These are phyloP conservation scores for Alectoria sarmentosa DNA, from an alignment of 495 filamentous ascomycete species.

Conservation along the genomic window DNA sequence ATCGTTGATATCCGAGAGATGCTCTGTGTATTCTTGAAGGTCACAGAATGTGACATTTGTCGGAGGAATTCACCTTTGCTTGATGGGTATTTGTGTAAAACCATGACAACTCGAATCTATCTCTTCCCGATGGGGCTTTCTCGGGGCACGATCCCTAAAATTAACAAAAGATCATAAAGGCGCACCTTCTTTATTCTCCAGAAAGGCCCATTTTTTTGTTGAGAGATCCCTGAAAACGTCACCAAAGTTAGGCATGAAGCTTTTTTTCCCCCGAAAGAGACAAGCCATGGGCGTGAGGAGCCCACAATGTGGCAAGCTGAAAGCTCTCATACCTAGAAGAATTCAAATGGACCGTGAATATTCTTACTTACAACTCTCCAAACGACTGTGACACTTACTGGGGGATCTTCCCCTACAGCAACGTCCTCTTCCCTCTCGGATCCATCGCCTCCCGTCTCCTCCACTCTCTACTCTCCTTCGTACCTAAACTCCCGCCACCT, in stretches of 20 bases:
- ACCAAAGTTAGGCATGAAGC: too few relatives aligned
- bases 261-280: neutral
- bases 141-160: too few relatives aligned
- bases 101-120: too few relatives aligned
- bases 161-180: too few relatives aligned
- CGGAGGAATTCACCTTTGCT: too few relatives aligned
- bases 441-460: constrained; percentile 75
- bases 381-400: neutral
- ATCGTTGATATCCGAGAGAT: neutral
- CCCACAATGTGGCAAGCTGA: neutral
- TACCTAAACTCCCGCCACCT: constrained; percentile 80
- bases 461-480: constrained; percentile 83
- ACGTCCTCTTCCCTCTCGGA: constrained; percentile 64
- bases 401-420: neutral
- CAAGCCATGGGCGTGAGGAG: neutral
- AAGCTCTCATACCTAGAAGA: neutral
- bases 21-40: too few relatives aligned
- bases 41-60: neutral
- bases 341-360: neutral
- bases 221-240: too few relatives aligned
- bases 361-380: neutral
- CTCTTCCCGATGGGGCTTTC: too few relatives aligned
- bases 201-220: too few relatives aligned
- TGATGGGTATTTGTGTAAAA: too few relatives aligned
- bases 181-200: too few relatives aligned